Conservation (phyloP, 2,329 filamentous ascomycete genomes). For the Ophiostoma himal-ulmi region DNA sequence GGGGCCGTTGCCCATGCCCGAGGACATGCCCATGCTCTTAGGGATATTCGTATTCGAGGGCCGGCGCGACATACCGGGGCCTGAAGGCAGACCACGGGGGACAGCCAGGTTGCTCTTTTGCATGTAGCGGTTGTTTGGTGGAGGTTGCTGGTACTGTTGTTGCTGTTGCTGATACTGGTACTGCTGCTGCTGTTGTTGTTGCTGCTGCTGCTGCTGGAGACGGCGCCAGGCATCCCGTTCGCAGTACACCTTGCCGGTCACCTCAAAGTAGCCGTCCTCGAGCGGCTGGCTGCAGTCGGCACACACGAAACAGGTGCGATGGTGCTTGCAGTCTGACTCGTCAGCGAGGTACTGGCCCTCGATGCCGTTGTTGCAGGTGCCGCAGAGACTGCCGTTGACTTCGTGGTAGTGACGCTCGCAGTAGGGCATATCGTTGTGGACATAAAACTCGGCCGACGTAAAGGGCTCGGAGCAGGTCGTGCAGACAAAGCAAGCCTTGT, state of each 20-base stretch:
- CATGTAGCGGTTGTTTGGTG: conserved; percentile 1
- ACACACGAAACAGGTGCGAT: conserved; percentile 81
- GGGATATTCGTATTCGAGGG: conserved; percentile 18
- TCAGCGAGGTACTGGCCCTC: conserved; percentile 93
- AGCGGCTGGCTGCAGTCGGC: conserved; percentile 68
- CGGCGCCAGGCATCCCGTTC: conserved; percentile 72
- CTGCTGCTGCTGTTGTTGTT: conserved; percentile 13
- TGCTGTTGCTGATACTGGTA: conserved; percentile 8
- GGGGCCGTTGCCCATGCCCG: neutral
- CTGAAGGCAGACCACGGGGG: conserved; percentile 19
- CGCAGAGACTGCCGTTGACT: conserved; percentile 81
- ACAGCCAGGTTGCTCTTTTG: conserved; percentile 13
- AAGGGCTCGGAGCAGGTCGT: conserved; percentile 76
- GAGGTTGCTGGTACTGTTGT: conserved; percentile 6
- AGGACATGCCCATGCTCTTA: conserved; percentile 10
- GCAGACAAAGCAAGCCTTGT: conserved; percentile 93
- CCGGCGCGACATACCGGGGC: conserved; percentile 14
- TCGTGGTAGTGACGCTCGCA: conserved; percentile 91
- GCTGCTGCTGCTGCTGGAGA: conserved; percentile 31
- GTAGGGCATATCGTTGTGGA: conserved; percentile 79
- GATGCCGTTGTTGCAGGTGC: conserved; percentile 73
- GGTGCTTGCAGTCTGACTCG: conserved; percentile 69
- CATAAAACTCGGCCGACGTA: conserved; percentile 84
- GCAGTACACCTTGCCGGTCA: conserved; percentile 73
- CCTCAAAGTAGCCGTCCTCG: conserved; percentile 84